Evolutionary conservation across 2,329 filamentous ascomycete species (phyloP).

Genomic region (Fulvia fulva): DNA sequence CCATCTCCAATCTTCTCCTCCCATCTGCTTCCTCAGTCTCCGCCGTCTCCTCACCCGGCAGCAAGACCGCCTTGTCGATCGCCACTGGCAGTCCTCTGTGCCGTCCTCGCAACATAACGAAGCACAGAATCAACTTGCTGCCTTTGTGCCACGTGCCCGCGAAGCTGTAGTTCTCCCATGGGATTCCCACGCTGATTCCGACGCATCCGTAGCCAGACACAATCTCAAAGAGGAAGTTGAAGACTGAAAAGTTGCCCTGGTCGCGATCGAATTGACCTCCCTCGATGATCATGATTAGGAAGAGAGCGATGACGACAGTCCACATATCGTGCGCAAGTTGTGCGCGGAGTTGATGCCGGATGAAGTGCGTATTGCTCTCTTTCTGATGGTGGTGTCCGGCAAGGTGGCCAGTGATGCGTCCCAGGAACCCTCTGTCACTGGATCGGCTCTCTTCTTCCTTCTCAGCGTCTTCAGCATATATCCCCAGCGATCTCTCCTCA

Average conservation of each 20-base stretch:
- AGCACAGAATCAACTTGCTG: conserved; percentile 53
- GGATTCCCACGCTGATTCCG: conserved; percentile 46
- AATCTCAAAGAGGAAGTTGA: conserved; percentile 46
- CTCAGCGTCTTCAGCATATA: conserved; percentile 45
- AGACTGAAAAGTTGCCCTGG: conserved; percentile 38
- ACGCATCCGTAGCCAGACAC: conserved; percentile 42
- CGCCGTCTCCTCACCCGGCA: conserved; percentile 35
- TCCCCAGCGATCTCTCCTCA: conserved; percentile 58
- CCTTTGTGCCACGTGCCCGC: conserved; percentile 44
- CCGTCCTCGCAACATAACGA: conserved; percentile 54
- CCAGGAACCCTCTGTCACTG: conserved; percentile 8
- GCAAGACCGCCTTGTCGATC: conserved; percentile 47
- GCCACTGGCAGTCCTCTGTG: conserved; percentile 54
- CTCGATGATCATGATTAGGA: conserved; percentile 47
- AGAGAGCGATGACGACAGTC: conserved; percentile 44
- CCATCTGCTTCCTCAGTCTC: conserved; percentile 38
- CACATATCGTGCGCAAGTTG: conserved; percentile 47
- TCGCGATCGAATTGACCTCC: conserved; percentile 33
- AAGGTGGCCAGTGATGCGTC: conserved; percentile 15
- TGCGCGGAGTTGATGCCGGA: conserved; percentile 42
- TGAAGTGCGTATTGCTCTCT: conserved; percentile 36
- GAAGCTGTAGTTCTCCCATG: conserved; percentile 44
- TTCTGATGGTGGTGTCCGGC: conserved; percentile 5
- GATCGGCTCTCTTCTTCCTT: conserved; percentile 3
- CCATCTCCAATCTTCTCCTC: conserved; percentile 14